These are phyloP conservation scores for Teratosphaeria pseudoeucalypti DNA, from an alignment of 2,329 filamentous ascomycete species.

Conservation along the genomic window DNA sequence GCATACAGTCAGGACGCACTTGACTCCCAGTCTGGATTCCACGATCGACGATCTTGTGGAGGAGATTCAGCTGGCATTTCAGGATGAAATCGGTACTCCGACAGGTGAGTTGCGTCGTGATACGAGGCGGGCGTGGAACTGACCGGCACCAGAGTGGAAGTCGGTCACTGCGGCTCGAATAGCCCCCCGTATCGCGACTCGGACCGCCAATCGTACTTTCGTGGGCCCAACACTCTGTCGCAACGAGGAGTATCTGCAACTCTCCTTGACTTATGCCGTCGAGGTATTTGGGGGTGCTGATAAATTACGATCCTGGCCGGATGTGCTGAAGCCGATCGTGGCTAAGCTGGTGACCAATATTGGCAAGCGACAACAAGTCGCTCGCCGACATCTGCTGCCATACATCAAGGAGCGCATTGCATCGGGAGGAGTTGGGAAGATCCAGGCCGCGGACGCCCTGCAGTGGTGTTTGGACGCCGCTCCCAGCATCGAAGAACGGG, in stretches of 20 bases:
- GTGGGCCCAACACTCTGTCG: background rate
- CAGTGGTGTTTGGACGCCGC: background rate
- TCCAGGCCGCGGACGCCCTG: background rate
- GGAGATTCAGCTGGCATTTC: background rate
- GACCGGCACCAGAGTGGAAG: background rate
- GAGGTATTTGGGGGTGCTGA: background rate
- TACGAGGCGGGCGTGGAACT: background rate
- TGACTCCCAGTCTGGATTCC: background rate
- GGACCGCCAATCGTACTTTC: background rate
- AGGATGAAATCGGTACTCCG: background rate
- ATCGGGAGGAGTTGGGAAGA: background rate
- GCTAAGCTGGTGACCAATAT: background rate
- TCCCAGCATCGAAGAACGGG: background rate
- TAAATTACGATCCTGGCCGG: background rate
- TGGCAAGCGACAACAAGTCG: background rate
- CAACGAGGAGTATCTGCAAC: background rate
- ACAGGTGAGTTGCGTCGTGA: background rate
- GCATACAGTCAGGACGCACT: background rate
- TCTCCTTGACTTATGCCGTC: background rate
- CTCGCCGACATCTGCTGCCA: background rate
- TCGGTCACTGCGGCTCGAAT: background rate
- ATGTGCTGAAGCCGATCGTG: background rate
- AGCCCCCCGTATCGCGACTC: background rate
- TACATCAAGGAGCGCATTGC: background rate
- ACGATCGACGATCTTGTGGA: background rate